Conservation (phyloP, 208 protist species). For the Crithidia acanthocephali region DNA sequence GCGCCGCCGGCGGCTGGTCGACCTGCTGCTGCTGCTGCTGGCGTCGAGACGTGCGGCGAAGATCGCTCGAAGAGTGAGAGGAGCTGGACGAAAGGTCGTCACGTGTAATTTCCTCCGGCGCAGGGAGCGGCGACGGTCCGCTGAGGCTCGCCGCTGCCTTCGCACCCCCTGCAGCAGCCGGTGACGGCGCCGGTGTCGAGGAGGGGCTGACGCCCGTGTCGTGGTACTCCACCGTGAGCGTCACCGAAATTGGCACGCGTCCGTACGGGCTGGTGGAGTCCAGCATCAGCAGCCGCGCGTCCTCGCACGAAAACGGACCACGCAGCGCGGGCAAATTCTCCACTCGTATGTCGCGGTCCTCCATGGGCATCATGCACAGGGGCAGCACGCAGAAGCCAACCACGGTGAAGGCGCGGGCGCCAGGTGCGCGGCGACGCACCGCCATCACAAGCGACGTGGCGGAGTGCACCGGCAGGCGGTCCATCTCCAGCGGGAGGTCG, state of each 20-base stretch:
- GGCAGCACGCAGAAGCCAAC: constrained; percentile 89
- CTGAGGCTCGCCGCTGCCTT: background rate
- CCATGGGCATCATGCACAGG: constrained; percentile 89
- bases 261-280: constrained; percentile 82
- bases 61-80: constrained; percentile 3
- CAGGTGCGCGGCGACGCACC: constrained; percentile 61
- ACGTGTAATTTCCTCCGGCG: constrained; percentile 27
- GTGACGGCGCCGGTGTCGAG: constrained; percentile 2
- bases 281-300: constrained; percentile 85
- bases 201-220: constrained; percentile 42
- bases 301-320: constrained; percentile 86
- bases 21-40: background rate
- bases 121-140: background rate
- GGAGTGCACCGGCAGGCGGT: constrained; percentile 78
- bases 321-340: constrained; percentile 83
- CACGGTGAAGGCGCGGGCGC: constrained; percentile 48
- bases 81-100: constrained; percentile 15
- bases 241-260: constrained; percentile 71
- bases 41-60: background rate
- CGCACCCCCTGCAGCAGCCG: constrained; percentile 1
- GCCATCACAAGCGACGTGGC: constrained; percentile 85
- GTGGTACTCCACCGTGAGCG: constrained; percentile 80
- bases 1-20: background rate
- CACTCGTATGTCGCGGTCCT: constrained; percentile 79
- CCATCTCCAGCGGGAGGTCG: constrained; percentile 67